Conservation (phyloP, 73 alveolate genomes). For the Urostyla sp. region DNA sequence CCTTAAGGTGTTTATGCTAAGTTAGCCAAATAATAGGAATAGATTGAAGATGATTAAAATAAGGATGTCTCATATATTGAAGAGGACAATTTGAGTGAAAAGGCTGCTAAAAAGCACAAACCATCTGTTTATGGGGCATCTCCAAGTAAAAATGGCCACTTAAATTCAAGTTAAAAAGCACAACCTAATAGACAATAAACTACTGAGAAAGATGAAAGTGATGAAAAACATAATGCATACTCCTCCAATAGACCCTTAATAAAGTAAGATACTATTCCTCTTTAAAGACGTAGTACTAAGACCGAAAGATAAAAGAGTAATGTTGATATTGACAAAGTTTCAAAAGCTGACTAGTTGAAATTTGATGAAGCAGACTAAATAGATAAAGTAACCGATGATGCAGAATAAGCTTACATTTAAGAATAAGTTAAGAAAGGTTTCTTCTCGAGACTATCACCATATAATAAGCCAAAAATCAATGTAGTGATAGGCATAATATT, state of each 20-base stretch:
- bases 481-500: conserved; percentile 10
- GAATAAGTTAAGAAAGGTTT: conserved; percentile 32
- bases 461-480: conserved; percentile 42
- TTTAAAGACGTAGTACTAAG: too few species aligned
- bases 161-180: neutral
- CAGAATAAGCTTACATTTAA: neutral
- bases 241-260: neutral
- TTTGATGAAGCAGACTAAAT: neutral
- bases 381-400: neutral
- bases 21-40: conserved; percentile 62
- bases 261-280: too few species aligned
- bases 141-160: too few species aligned
- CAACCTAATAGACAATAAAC: neutral
- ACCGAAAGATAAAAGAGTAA: too few species aligned
- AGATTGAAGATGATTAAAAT: conserved; percentile 23
- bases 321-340: too few species aligned
- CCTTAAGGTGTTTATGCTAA: conserved; percentile 64
- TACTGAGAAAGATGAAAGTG: neutral
- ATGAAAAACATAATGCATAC: neutral
- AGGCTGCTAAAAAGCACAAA: neutral
- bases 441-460: conserved; percentile 42
- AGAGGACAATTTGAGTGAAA: neutral
- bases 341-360: too few species aligned
- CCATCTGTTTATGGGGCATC: too few species aligned
- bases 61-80: neutral